phyloP scores from a whole-genome alignment of 2,329 filamentous ascomycete genomes.

The Nemania abortiva region DNA sequence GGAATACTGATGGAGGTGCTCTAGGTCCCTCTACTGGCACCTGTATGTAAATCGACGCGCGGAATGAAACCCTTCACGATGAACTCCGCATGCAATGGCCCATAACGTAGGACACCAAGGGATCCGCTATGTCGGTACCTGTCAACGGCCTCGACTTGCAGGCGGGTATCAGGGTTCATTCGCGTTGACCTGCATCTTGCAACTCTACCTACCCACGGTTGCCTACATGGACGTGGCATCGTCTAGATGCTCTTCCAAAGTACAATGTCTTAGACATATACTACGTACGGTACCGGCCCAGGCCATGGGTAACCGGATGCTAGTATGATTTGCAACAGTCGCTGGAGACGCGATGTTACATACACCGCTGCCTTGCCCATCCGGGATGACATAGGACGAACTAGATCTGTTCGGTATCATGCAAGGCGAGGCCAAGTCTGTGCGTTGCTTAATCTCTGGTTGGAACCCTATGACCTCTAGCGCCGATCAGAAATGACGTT shows the following conservation, averaged over 20 bases:
- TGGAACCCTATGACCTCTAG: slow-evolving; percentile 23
- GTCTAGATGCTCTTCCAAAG: not conserved
- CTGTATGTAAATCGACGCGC: not conserved
- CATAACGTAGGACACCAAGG: slow-evolving; percentile 1
- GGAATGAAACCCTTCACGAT: slow-evolving; percentile 8
- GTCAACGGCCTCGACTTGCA: slow-evolving; percentile 29
- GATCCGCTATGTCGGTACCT: slow-evolving; percentile 48
- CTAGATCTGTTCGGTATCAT: slow-evolving; percentile 43
- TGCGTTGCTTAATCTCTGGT: slow-evolving; percentile 27
- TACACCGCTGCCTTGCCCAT: slow-evolving; percentile 29
- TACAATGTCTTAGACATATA: not conserved
- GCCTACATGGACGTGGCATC: slow-evolving; percentile 19
- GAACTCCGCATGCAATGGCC: slow-evolving; percentile 8
- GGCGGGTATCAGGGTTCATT: slow-evolving; percentile 30
- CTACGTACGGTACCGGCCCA: not conserved
- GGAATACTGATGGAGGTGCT: not conserved
- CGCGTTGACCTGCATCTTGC: slow-evolving; percentile 39
- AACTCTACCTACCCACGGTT: slow-evolving; percentile 22
- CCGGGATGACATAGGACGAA: slow-evolving; percentile 48
- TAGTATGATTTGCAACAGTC: slow-evolving; percentile 34
- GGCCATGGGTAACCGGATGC: slow-evolving; percentile 16
- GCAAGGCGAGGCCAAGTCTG: slow-evolving; percentile 37
- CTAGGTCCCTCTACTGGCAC: not conserved
- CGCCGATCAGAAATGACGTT: slow-evolving; percentile 49
- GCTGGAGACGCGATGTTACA: slow-evolving; percentile 34